Percentiles rank a stretch among this genome's conserved stretches.
Evolutionary conservation across 108 stramenopile species (phyloP).

Genomic region (Fragilariopsis cylindrus): DNA sequence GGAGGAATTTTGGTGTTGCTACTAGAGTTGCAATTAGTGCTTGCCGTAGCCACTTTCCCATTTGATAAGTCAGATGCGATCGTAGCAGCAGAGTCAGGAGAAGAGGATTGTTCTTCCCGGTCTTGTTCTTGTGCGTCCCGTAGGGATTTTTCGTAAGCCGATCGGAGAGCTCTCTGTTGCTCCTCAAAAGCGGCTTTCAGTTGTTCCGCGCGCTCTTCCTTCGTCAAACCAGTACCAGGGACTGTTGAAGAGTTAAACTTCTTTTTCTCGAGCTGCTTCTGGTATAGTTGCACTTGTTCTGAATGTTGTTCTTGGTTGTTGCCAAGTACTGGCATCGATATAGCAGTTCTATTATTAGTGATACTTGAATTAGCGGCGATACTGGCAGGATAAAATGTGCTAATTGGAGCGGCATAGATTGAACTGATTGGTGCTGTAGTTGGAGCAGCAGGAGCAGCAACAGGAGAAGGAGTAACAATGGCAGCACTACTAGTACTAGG

Average conservation of each 20-base stretch:
- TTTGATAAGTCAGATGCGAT: conserved; percentile 1
- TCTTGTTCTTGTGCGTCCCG: conserved; percentile 16
- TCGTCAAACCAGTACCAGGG: not conserved
- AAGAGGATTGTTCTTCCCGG: not conserved
- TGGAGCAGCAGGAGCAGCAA: conserved; percentile 1
- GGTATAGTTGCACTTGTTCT: conserved; percentile 5
- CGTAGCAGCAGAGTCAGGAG: not conserved
- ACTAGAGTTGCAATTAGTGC: not conserved
- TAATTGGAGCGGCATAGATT: not conserved
- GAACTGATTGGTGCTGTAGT: not conserved
- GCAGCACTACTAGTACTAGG: not conserved
- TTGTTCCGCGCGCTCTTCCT: conserved; percentile 23
- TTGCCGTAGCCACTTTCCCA: not conserved
- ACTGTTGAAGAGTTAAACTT: not conserved
- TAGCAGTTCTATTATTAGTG: not conserved
- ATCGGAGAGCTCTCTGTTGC: conserved; percentile 20
- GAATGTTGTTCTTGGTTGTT: not conserved
- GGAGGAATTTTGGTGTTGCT: conserved; percentile 2
- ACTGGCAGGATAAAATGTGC: not conserved
- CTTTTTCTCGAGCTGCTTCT: not conserved
- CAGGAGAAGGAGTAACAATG: not conserved
- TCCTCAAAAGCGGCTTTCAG: conserved; percentile 28
- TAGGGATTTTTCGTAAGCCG: conserved; percentile 5
- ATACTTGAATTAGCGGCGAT: not conserved
- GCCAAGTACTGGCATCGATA: not conserved